Evolutionary conservation across 2,329 filamentous ascomycete genomes (phyloP).

Genomic region (Colletotrichum abscissum): DNA sequence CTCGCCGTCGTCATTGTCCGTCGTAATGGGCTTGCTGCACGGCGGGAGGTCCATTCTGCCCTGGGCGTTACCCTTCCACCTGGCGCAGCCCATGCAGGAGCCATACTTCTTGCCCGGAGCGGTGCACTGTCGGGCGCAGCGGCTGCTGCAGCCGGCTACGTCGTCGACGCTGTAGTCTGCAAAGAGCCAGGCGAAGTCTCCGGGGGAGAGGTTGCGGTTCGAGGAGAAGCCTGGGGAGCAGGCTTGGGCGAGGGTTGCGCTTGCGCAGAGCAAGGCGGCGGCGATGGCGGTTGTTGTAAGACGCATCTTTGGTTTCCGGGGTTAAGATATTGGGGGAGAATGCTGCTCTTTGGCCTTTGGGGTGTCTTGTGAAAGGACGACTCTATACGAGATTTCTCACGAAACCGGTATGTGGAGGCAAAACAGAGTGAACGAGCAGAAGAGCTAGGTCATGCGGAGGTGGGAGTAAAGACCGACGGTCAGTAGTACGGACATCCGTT

Average conservation of each 20-base stretch:
- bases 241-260: background rate
- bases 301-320: background rate
- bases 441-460: background rate
- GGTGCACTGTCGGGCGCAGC: slow-evolving; percentile 7
- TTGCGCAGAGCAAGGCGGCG: background rate
- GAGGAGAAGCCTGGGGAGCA: background rate
- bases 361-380: background rate
- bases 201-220: background rate
- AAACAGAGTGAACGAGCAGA: background rate
- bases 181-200: slow-evolving; percentile 3
- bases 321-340: background rate
- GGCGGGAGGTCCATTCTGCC: slow-evolving; percentile 3
- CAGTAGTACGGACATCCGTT: background rate
- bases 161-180: slow-evolving; percentile 2
- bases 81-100: slow-evolving; percentile 15
- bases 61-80: background rate
- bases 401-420: background rate
- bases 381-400: background rate
- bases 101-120: slow-evolving; percentile 1
- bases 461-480: background rate
- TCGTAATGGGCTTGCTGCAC: slow-evolving; percentile 4
- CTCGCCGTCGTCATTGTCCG: background rate
- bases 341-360: background rate
- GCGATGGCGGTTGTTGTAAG: background rate
- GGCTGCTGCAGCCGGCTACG: background rate